Percentiles rank a stretch among this genome's conserved stretches.
Evolutionary conservation across 2,329 filamentous ascomycete species (phyloP).

Genomic region (Cordyceps farinosa): DNA sequence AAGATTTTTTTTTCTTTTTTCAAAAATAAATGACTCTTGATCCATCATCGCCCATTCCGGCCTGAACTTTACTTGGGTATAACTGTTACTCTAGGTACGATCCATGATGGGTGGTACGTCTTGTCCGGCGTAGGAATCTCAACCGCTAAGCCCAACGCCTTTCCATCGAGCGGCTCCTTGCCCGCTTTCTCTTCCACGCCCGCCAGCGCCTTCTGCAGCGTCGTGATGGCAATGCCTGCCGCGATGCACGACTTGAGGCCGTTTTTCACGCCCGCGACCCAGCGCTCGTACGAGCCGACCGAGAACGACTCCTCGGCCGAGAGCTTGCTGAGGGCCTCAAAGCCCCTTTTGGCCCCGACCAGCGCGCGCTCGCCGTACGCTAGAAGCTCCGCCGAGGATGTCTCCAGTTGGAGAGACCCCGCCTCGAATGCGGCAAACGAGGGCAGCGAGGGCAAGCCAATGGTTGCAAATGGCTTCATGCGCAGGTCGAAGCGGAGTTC

Average conservation of each 20-base stretch:
- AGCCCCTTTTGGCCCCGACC: constrained; percentile 48
- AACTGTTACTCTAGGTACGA: constrained; percentile 50
- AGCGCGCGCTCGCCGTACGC: constrained; percentile 45
- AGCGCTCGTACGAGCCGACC: constrained; percentile 56
- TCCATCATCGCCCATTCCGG: not conserved
- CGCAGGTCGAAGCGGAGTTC: constrained; percentile 73
- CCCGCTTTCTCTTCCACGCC: not conserved
- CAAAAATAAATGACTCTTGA: not conserved
- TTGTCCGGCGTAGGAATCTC: constrained; percentile 52
- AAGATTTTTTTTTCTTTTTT: not conserved
- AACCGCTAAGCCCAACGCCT: constrained; percentile 39
- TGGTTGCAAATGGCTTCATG: constrained; percentile 75
- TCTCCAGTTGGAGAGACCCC: constrained; percentile 40
- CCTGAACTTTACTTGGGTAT: constrained; percentile 19
- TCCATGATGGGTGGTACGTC: constrained; percentile 63
- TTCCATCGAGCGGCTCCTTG: constrained; percentile 11
- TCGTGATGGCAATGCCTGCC: constrained; percentile 60
- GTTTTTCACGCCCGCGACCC: constrained; percentile 57
- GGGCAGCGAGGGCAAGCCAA: constrained; percentile 66
- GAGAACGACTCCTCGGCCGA: constrained; percentile 51
- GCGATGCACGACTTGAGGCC: constrained; percentile 68
- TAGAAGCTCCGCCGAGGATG: constrained; percentile 39
- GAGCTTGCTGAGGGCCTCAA: constrained; percentile 54
- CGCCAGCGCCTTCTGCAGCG: constrained; percentile 53
- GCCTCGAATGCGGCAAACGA: constrained; percentile 57